Evolutionary conservation across 345 rosid genomes (phyloP).

Genomic region (Pistacia atlantica): DNA sequence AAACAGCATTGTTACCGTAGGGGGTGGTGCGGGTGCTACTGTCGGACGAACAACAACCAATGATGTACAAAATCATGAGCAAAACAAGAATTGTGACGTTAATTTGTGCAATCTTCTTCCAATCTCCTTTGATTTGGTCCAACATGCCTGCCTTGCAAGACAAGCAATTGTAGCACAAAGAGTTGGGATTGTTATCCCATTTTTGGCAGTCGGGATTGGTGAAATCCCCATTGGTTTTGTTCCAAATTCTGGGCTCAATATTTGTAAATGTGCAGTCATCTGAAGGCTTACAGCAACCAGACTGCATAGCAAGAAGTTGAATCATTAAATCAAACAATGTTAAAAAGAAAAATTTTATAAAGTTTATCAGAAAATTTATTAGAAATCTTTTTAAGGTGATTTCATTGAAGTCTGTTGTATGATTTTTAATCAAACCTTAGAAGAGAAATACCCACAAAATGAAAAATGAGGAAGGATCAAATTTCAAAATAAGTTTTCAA

Average conservation of each 20-base stretch:
- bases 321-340: too few species aligned
- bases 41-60: slow-evolving; percentile 54
- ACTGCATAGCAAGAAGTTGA: slow-evolving; percentile 34
- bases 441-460: too few species aligned
- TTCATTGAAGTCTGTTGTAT: too few species aligned
- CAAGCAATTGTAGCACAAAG: slow-evolving; percentile 35
- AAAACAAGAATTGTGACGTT: slow-evolving; percentile 43
- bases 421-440: too few species aligned
- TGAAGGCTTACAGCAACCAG: slow-evolving; percentile 91
- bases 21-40: slow-evolving; percentile 17
- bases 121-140: slow-evolving; percentile 24
- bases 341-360: too few species aligned
- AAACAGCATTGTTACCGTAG: too few species aligned
- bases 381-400: too few species aligned
- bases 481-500: too few species aligned
- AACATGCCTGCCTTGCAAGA: slow-evolving; percentile 38
- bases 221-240: slow-evolving; percentile 10
- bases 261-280: slow-evolving; percentile 60
- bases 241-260: slow-evolving; percentile 59
- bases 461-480: too few species aligned
- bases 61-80: slow-evolving; percentile 45
- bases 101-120: slow-evolving; percentile 33
- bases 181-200: slow-evolving; percentile 17
- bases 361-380: too few species aligned
- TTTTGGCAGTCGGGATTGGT: slow-evolving; percentile 52